Evolutionary conservation across 768 basidiomycete genomes (phyloP).

Genomic region (Suillus americanus): DNA sequence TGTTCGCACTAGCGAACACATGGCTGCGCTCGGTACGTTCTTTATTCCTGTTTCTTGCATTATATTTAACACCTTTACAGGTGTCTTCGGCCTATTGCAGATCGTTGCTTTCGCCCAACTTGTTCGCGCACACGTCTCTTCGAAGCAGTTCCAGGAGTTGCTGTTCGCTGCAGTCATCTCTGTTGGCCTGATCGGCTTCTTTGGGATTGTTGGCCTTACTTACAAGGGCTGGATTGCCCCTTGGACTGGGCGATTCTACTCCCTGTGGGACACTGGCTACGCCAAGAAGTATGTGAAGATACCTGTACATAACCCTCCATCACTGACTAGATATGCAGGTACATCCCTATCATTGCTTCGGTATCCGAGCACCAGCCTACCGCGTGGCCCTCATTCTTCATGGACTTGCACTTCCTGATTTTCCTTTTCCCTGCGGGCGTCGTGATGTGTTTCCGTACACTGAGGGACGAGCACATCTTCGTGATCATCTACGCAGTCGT

Average conservation of each 20-base stretch:
- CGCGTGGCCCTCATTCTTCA: conserved; percentile 99
- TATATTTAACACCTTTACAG: conserved; percentile 35
- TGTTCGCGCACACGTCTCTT: conserved; percentile 84
- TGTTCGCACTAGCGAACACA: conserved; percentile 96
- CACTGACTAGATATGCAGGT: conserved; percentile 40
- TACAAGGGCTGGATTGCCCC: conserved; percentile 96
- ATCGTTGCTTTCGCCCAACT: conserved; percentile 92
- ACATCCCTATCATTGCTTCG: conserved; percentile 97
- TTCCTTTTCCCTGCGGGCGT: conserved; percentile 98
- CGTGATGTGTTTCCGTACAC: conserved; percentile 87
- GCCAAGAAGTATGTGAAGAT: conserved; percentile 78
- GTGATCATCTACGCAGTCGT: conserved; percentile 97
- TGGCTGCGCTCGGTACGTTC: conserved; percentile 86
- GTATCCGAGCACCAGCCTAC: conserved; percentile 99
- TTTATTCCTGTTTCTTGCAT: conserved; percentile 10
- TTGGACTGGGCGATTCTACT: conserved; percentile 99
- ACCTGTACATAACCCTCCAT: conserved; percentile 7
- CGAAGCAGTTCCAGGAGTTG: conserved; percentile 88
- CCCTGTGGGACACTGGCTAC: conserved; percentile 98
- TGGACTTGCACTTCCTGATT: conserved; percentile 97
- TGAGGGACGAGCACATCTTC: conserved; percentile 96
- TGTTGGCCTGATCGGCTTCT: conserved; percentile 68
- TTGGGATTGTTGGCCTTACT: conserved; percentile 77
- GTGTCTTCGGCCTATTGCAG: conserved; percentile 94
- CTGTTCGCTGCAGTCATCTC: conserved; percentile 68